A percentile compares a stretch with the other conserved stretches of the same genome.
Conservation (phyloP, 257 asterid genomes). For the Solanum bukasovii region DNA sequence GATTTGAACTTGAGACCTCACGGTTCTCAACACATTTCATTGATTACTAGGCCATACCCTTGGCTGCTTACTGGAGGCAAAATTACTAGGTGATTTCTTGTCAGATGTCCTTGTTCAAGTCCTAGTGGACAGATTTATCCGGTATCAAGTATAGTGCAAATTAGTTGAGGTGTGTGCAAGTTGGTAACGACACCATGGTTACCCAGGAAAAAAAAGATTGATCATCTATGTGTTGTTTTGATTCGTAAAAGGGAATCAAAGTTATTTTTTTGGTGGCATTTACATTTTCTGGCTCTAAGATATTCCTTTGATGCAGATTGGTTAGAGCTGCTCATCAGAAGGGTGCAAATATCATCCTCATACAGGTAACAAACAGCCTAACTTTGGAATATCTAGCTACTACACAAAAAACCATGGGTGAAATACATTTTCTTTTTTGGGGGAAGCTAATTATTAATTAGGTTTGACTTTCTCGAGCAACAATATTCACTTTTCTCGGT, state of each 20-base stretch:
- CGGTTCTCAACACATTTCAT: too few relatives aligned
- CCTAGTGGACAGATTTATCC: neutral
- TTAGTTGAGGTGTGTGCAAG: neutral
- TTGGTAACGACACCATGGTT: neutral
- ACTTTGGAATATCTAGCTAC: neutral
- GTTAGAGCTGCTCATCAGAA: constrained; percentile 79
- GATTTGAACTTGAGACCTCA: too few relatives aligned
- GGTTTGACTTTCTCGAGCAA: neutral
- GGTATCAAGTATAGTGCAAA: neutral
- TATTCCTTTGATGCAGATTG: constrained; percentile 45
- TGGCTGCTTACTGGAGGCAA: neutral
- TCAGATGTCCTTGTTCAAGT: neutral
- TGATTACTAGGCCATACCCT: too few relatives aligned
- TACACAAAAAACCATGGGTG: neutral
- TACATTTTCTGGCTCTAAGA: neutral
- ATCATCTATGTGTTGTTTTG: neutral
- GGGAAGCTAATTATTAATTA: neutral
- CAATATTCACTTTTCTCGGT: neutral
- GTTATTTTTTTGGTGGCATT: neutral
- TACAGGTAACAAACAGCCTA: constrained; percentile 43
- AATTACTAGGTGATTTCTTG: neutral
- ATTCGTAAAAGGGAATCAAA: neutral
- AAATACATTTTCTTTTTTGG: neutral
- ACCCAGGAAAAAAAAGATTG: neutral
- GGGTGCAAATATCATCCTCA: constrained; percentile 88